Evolutionary conservation across 1,139 yeast species (phyloP).

Genomic region (Magnusiomyces ingens): DNA sequence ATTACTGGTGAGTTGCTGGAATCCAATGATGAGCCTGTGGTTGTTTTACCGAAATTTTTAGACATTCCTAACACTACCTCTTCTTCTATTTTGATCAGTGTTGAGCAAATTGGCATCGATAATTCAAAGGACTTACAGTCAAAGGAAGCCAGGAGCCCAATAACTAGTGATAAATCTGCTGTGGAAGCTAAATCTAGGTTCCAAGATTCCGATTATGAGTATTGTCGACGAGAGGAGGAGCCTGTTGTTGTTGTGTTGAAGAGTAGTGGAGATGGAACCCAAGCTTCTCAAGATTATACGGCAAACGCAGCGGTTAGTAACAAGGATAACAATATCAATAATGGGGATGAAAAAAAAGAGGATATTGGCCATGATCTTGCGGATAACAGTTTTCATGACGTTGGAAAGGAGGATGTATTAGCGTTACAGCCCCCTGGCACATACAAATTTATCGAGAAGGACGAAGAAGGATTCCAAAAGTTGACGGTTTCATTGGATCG

Average conservation of each 20-base stretch:
- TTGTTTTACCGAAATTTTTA: neutral
- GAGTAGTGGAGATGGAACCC: neutral
- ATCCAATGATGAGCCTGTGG: neutral
- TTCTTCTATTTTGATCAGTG: neutral
- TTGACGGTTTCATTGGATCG: neutral
- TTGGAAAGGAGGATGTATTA: neutral
- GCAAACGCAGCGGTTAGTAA: neutral
- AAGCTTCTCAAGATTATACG: neutral
- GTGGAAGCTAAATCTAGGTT: too few relatives aligned
- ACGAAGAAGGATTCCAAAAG: neutral
- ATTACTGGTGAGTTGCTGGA: neutral
- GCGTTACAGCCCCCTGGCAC: neutral
- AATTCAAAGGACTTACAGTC: neutral
- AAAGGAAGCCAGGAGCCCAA: too few relatives aligned
- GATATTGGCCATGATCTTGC: neutral
- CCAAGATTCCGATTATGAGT: neutral
- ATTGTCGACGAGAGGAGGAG: neutral
- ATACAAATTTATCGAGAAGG: neutral
- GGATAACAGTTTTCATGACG: slow-evolving; percentile 3
- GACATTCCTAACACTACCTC: neutral
- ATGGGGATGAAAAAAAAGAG: neutral
- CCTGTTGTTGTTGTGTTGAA: neutral
- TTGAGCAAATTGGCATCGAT: neutral
- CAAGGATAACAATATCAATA: neutral
- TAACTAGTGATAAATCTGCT: too few relatives aligned